These are phyloP conservation scores for Lentinula sp. DNA, from an alignment of 768 basidiomycete genomes.

Conservation along the genomic window DNA sequence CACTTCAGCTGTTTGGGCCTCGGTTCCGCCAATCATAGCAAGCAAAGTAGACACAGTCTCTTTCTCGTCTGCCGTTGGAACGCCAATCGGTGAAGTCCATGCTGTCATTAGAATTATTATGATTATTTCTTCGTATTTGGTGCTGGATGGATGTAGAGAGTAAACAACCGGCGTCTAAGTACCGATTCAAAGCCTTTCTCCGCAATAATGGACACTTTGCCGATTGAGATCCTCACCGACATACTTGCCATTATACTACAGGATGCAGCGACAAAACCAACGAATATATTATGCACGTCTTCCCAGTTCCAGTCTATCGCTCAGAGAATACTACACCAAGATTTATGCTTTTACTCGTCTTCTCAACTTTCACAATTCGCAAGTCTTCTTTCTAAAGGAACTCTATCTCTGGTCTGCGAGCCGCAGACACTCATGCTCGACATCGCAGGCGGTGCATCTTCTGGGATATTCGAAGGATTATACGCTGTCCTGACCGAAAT, in stretches of 20 bases:
- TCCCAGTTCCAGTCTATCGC: constrained; percentile 16
- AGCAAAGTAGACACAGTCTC: not conserved
- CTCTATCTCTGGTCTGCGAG: constrained; percentile 12
- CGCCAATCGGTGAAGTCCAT: not conserved
- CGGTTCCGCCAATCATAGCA: not conserved
- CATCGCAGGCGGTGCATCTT: constrained; percentile 23
- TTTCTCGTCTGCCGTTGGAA: not conserved
- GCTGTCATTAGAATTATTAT: not conserved
- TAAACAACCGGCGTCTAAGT: not conserved
- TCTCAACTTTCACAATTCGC: constrained; percentile 14
- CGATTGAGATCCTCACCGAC: constrained; percentile 2
- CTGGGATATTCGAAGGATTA: constrained; percentile 20
- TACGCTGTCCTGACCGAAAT: constrained; percentile 16
- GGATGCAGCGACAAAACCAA: not conserved
- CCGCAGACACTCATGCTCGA: constrained; percentile 22
- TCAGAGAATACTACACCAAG: constrained; percentile 15
- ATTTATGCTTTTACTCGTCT: constrained; percentile 18
- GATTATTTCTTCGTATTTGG: not conserved
- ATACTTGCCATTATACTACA: not conserved
- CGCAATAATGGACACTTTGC: not conserved
- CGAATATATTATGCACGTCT: constrained; percentile 15
- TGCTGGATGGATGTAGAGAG: not conserved
- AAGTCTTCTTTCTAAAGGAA: constrained; percentile 6
- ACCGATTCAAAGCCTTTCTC: too few species aligned
- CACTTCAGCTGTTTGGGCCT: not conserved